Conservation (phyloP, 2,329 filamentous ascomycete species). For the Ophiostoma himal-ulmi region DNA sequence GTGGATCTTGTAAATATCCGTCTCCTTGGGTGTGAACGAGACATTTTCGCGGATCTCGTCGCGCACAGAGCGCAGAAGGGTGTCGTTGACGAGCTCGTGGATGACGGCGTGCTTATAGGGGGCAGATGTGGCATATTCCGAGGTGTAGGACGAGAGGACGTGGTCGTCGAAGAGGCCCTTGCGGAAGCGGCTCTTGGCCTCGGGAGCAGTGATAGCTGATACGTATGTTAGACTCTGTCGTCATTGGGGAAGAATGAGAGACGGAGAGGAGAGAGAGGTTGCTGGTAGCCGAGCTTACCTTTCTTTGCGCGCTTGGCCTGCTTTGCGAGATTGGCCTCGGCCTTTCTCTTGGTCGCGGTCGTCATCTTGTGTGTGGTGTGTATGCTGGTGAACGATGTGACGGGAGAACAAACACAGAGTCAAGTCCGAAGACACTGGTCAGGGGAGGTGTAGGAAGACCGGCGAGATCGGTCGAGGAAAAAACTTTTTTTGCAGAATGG, state of each 20-base stretch:
- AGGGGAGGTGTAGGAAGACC: neutral
- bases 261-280: neutral
- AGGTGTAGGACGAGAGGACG: slow-evolving; percentile 54
- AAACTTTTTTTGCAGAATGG: slow-evolving; percentile 22
- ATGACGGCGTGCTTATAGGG: slow-evolving; percentile 95
- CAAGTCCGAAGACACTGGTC: neutral
- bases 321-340: slow-evolving; percentile 42
- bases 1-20: slow-evolving; percentile 99
- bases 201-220: slow-evolving; percentile 25
- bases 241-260: neutral
- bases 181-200: slow-evolving; percentile 56
- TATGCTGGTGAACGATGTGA: neutral
- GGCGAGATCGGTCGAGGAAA: slow-evolving; percentile 1
- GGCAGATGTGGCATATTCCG: slow-evolving; percentile 56
- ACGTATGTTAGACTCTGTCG: neutral
- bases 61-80: slow-evolving; percentile 78
- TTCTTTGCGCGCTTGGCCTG: slow-evolving; percentile 47
- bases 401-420: neutral
- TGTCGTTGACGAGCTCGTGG: slow-evolving; percentile 68
- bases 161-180: slow-evolving; percentile 58
- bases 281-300: slow-evolving; percentile 33
- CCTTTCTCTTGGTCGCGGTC: slow-evolving; percentile 34
- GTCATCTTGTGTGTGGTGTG: slow-evolving; percentile 6
- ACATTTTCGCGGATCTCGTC: slow-evolving; percentile 85
- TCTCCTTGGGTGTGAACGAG: slow-evolving; percentile 96